Conservation (phyloP, 2,329 filamentous ascomycete genomes). For the Simplicillium sp. region DNA sequence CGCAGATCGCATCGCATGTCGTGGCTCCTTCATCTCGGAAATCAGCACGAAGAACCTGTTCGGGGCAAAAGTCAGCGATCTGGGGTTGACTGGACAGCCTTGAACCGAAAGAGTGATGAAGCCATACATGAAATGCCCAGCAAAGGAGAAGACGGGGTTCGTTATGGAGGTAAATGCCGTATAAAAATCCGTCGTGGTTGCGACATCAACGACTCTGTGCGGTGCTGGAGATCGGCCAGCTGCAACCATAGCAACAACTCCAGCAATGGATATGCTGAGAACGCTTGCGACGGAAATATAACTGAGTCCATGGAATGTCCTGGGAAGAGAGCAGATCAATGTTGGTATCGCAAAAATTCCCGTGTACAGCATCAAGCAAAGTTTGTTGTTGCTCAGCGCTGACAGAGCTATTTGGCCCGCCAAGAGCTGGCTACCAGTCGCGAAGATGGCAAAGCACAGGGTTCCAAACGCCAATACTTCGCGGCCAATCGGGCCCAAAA, state of each 20-base stretch:
- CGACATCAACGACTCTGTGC: constrained; percentile 25
- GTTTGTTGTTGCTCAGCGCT: constrained; percentile 30
- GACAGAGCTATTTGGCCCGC: constrained; percentile 40
- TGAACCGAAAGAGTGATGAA: not conserved
- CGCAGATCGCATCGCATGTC: constrained; percentile 40
- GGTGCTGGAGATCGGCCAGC: constrained; percentile 30
- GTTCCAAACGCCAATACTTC: constrained; percentile 39
- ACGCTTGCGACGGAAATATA: constrained; percentile 35
- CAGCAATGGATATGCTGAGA: constrained; percentile 37
- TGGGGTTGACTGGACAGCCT: no score
- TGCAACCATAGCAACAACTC: constrained; percentile 39
- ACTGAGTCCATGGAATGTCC: constrained; percentile 37
- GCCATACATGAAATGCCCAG: constrained; percentile 36
- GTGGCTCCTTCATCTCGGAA: constrained; percentile 40
- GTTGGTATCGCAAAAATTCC: constrained; percentile 39
- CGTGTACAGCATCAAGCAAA: constrained; percentile 40
- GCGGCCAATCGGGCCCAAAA: constrained; percentile 42
- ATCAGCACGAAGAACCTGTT: constrained; percentile 38
- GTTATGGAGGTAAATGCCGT: constrained; percentile 21
- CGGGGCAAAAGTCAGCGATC: not conserved
- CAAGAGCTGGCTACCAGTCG: constrained; percentile 39
- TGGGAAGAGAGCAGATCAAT: constrained; percentile 34
- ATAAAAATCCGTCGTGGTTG: constrained; percentile 20
- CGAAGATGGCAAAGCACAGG: constrained; percentile 41
- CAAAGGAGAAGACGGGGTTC: constrained; percentile 43